Evolutionary conservation across 2,329 filamentous ascomycete genomes (phyloP).

Genomic region (Hypoxylon sp.): DNA sequence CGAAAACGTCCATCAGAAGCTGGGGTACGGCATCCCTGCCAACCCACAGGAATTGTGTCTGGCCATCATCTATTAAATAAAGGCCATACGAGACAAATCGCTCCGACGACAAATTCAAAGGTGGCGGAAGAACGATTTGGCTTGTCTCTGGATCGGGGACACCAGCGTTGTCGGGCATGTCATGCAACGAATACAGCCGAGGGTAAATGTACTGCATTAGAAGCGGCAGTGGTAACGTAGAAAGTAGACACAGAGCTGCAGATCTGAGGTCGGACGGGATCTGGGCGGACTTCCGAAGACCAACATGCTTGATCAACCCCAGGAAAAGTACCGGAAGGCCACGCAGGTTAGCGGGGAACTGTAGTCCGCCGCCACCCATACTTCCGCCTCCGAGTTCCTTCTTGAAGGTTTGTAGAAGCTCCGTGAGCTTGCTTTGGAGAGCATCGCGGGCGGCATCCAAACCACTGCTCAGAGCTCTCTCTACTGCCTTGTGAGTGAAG

Average conservation of each 20-base stretch:
- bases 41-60: conserved; percentile 98
- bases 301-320: conserved; percentile 95
- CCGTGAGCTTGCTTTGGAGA: conserved; percentile 90
- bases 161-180: conserved; percentile 96
- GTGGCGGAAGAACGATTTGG: conserved; percentile 88
- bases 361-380: conserved; percentile 89
- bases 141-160: conserved; percentile 87
- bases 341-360: conserved; percentile 93
- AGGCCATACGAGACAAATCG: conserved; percentile 89
- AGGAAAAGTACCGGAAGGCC: conserved; percentile 92
- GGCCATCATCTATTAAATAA: conserved; percentile 96
- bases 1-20: conserved; percentile 90
- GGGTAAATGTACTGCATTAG: conserved; percentile 95
- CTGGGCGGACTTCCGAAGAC: conserved; percentile 90
- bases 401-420: conserved; percentile 94
- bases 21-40: conserved; percentile 93
- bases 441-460: conserved; percentile 93
- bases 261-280: conserved; percentile 95
- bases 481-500: conserved; percentile 98
- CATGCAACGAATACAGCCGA: conserved; percentile 87
- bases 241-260: conserved; percentile 92
- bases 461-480: conserved; percentile 86
- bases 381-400: conserved; percentile 97
- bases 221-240: conserved; percentile 89
- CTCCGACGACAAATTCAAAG: conserved; percentile 89